phyloP scores from a whole-genome alignment of 495 filamentous ascomycete genomes.

The Letharia lupina region DNA sequence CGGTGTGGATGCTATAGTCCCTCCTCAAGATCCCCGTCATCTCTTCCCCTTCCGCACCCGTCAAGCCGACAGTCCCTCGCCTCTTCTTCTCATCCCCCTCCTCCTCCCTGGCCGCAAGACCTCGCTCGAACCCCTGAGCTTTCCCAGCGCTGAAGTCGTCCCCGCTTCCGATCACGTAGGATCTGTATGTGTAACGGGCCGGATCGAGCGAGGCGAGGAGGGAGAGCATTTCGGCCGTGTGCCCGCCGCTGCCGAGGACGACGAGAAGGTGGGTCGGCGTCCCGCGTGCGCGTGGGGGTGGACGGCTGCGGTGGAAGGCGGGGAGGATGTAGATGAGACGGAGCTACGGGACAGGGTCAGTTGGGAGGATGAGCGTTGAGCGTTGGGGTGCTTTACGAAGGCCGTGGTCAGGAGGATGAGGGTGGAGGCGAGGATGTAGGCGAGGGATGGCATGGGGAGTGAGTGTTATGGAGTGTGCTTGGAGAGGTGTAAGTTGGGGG shows the following conservation, averaged over 20 bases:
- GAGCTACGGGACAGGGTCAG: conserved; percentile 29
- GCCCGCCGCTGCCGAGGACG: conserved; percentile 85
- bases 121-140: conserved; percentile 54
- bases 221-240: conserved; percentile 88
- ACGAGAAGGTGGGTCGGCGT: conserved; percentile 61
- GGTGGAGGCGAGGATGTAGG: conserved; percentile 10
- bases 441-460: conserved; percentile 5
- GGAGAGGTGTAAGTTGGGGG: background rate
- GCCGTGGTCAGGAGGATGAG: conserved; percentile 8
- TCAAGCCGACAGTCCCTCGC: background rate
- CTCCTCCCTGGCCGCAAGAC: conserved; percentile 21
- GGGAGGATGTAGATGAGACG: conserved; percentile 46
- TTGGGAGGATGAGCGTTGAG: background rate
- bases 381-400: conserved; percentile 9
- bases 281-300: conserved; percentile 24
- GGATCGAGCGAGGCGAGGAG: conserved; percentile 52
- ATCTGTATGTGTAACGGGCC: conserved; percentile 55
- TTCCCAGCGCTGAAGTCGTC: conserved; percentile 65
- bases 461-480: background rate
- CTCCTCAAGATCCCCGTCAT: conserved; percentile 29
- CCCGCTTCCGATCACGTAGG: conserved; percentile 70
- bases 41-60: background rate
- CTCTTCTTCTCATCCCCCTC: conserved; percentile 20
- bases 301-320: conserved; percentile 23
- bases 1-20: conserved; percentile 48